These are phyloP conservation scores for Zea mays DNA, from an alignment of 176 grass and related monocot genomes.

Conservation along the genomic window Zm-B73-REFERENCE-NAM-5.0 NC_050096.1:233042501-233043000, in stretches of 20 bases:
- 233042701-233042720: conserved; percentile 48
- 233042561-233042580: background rate
- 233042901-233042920: background rate
- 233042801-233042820: conserved; percentile 27
- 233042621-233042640: conserved; percentile 53
- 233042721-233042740: background rate
- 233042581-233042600: background rate
- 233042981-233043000: background rate
- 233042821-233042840: conserved; percentile 47
- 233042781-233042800: conserved; percentile 6
- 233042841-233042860: conserved; percentile 43
- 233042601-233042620: conserved; percentile 43
- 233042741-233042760: background rate
- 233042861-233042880: conserved; percentile 33
- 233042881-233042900: background rate
- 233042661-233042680: conserved; percentile 21
- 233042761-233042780: conserved; percentile 20
- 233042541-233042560: conserved; percentile 3
- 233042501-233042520: conserved; percentile 85
- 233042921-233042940: background rate
- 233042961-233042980: conserved; percentile 1
- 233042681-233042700: conserved; percentile 44
- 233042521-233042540: conserved; percentile 12
- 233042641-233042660: conserved; percentile 40
- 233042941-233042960: background rate